phyloP scores from a whole-genome alignment of 2,329 filamentous ascomycete species.

The Arthrobotrys iridis region DNA sequence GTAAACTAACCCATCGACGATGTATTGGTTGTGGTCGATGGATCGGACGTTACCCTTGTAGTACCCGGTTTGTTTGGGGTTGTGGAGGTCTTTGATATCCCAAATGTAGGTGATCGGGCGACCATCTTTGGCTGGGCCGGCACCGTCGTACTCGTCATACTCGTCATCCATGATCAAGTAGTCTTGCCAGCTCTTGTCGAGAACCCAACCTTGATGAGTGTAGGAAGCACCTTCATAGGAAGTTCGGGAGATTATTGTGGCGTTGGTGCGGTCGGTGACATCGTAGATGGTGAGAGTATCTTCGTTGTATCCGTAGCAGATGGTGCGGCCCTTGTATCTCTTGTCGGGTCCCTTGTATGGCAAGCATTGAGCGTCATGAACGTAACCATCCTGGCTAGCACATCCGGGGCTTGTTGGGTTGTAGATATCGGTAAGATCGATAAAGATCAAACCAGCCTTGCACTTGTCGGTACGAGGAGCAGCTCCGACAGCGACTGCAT shows the following conservation, averaged over 20 bases:
- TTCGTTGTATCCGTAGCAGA: slow-evolving; percentile 59
- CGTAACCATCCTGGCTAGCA: slow-evolving; percentile 68
- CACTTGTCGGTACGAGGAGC: slow-evolving; percentile 62
- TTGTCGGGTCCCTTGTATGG: slow-evolving; percentile 58
- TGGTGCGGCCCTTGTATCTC: slow-evolving; percentile 56
- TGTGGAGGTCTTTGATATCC: slow-evolving; percentile 62
- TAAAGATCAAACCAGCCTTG: slow-evolving; percentile 69
- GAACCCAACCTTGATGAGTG: slow-evolving; percentile 70
- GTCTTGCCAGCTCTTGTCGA: slow-evolving; percentile 63
- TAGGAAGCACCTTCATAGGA: slow-evolving; percentile 69
- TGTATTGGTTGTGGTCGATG: slow-evolving; percentile 66
- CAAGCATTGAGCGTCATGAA: slow-evolving; percentile 71
- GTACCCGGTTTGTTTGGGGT: slow-evolving; percentile 63
- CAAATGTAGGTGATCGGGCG: slow-evolving; percentile 63
- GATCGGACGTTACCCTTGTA: slow-evolving; percentile 62
- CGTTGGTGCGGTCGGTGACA: slow-evolving; percentile 65
- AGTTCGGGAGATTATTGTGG: slow-evolving; percentile 66
- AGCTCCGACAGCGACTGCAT: slow-evolving; percentile 62
- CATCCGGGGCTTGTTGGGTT: slow-evolving; percentile 69
- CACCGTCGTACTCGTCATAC: slow-evolving; percentile 61
- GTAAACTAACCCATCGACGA: slow-evolving; percentile 63
- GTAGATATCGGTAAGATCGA: slow-evolving; percentile 67
- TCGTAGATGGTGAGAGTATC: slow-evolving; percentile 62
- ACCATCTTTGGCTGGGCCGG: slow-evolving; percentile 59
- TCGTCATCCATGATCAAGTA: slow-evolving; percentile 64